A percentile compares a stretch with the other conserved stretches of the same genome.
Conservation (phyloP, 192 early-diverging fungal species). For the Piromyces finnis region DNA sequence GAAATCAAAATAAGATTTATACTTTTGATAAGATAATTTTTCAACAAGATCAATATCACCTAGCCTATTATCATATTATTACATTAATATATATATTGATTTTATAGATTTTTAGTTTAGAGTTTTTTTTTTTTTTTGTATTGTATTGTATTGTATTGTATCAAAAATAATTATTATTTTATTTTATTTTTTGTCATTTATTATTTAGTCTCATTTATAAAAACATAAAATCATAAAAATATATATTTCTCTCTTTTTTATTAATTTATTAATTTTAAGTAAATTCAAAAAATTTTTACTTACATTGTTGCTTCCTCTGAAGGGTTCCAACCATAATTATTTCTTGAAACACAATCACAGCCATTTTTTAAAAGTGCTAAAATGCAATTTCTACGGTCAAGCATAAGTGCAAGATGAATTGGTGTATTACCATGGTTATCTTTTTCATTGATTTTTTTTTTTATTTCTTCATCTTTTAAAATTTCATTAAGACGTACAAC, state of each 20-base stretch:
- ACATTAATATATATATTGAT: too few species aligned
- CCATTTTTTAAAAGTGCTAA: background rate
- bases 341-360: background rate
- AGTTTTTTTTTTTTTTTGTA: too few species aligned
- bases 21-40: background rate
- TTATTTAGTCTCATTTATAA: too few species aligned
- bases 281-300: background rate
- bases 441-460: background rate
- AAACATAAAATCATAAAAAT: too few species aligned
- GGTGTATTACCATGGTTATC: background rate
- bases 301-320: background rate
- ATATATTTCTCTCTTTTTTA: too few species aligned
- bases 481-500: background rate
- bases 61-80: too few species aligned
- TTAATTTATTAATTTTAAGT: too few species aligned
- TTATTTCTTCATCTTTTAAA: background rate
- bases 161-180: too few species aligned
- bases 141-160: too few species aligned
- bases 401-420: background rate
- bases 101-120: too few species aligned
- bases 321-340: background rate
- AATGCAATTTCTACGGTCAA: background rate
- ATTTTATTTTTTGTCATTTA: too few species aligned
- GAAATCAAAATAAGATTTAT: background rate
- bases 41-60: background rate